phyloP scores from a whole-genome alignment of 2,329 filamentous ascomycete species.

The Raffaelea ambrosiae region DNA sequence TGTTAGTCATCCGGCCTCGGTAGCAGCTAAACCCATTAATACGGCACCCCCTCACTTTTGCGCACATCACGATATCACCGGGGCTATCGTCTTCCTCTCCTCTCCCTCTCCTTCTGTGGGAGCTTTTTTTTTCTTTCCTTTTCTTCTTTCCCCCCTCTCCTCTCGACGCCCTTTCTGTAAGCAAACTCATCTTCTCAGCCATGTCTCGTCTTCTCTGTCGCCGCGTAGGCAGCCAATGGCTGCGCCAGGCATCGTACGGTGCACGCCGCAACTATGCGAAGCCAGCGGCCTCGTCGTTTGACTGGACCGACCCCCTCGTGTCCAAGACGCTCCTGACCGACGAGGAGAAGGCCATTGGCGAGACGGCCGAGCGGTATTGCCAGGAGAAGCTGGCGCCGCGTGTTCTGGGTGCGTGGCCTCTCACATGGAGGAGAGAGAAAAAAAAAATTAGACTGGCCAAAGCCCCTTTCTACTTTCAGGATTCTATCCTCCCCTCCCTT shows the following conservation, averaged over 20 bases:
- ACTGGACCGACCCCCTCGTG: conserved; percentile 86
- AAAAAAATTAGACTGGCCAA: no score
- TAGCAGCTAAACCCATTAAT: neutral
- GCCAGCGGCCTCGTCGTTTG: conserved; percentile 41
- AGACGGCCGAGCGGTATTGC: conserved; percentile 89
- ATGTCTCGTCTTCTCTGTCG: conserved; percentile 13
- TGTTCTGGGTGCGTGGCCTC: conserved; percentile 60
- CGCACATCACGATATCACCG: no score
- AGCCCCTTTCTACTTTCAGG: no score
- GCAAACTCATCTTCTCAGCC: neutral
- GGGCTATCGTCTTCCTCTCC: no score
- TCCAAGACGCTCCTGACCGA: conserved; percentile 72
- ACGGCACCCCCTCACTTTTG: neutral
- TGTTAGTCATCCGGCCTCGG: neutral
- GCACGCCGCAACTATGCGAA: conserved; percentile 10
- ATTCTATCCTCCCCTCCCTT: no score
- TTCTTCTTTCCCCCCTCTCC: neutral
- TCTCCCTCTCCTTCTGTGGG: no score
- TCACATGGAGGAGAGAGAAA: neutral
- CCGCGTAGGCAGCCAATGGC: conserved; percentile 7
- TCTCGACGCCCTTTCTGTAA: no score
- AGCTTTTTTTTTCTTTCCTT: no score
- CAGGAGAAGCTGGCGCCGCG: conserved; percentile 81
- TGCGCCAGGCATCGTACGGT: conserved; percentile 6
- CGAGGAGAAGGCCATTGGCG: conserved; percentile 81